A percentile compares a stretch with the other conserved stretches of the same genome.
Evolutionary conservation across 768 basidiomycete species (phyloP).

Genomic region (Calocera viscosa): DNA sequence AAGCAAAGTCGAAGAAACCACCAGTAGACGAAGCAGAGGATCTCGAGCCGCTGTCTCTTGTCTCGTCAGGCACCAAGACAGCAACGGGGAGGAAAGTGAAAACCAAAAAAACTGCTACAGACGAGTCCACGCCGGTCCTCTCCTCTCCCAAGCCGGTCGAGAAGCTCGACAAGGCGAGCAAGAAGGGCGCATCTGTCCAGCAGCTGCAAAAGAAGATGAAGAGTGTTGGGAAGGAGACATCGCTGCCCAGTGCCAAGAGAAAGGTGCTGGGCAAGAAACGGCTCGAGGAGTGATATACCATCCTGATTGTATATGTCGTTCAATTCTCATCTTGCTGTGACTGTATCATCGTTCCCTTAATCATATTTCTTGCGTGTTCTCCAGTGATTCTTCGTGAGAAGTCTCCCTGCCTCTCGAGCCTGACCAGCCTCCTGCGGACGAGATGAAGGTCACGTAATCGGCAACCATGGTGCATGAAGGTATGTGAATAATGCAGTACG

Average conservation of each 20-base stretch:
- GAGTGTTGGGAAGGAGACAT: not conserved
- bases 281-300: not conserved
- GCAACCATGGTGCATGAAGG: too few species aligned
- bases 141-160: not conserved
- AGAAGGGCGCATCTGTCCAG: constrained; percentile 5
- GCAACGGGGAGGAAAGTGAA: not conserved
- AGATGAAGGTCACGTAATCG: too few species aligned
- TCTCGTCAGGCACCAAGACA: not conserved
- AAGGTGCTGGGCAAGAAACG: constrained; percentile 3
- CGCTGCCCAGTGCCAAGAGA: not conserved
- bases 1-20: not conserved
- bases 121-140: not conserved
- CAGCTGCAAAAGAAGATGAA: not conserved
- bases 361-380: too few species aligned
- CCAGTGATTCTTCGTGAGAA: too few species aligned
- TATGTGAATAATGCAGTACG: too few species aligned
- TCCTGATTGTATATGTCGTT: too few species aligned
- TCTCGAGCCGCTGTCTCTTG: not conserved
- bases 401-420: too few species aligned
- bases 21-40: not conserved
- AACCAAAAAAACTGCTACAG: not conserved
- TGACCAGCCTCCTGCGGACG: too few species aligned
- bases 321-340: too few species aligned
- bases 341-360: too few species aligned
- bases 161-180: not conserved